phyloP scores from a whole-genome alignment of 2,329 filamentous ascomycete species.

The Tolypocladium capitatum region DNA sequence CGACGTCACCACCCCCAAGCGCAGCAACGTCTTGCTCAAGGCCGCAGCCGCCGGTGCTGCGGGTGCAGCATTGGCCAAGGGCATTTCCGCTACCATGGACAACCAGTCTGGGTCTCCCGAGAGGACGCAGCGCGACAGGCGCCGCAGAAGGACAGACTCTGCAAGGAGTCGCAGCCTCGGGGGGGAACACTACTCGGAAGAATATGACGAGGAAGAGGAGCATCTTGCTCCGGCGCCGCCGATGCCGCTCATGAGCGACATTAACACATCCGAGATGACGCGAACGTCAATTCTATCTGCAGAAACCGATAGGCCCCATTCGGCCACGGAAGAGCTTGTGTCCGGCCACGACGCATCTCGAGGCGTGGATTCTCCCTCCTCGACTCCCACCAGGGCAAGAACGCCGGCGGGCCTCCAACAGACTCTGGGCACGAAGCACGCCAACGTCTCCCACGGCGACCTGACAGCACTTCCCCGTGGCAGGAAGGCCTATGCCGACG shows the following conservation, averaged over 20 bases:
- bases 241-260: constrained; percentile 79
- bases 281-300: constrained; percentile 77
- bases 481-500: constrained; percentile 29
- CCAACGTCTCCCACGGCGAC: constrained; percentile 47
- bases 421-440: constrained; percentile 54
- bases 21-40: constrained; percentile 29
- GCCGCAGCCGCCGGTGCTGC: constrained; percentile 32
- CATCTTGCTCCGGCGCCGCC: constrained; percentile 45
- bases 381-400: constrained; percentile 49
- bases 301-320: constrained; percentile 59
- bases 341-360: constrained; percentile 52
- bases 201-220: constrained; percentile 41
- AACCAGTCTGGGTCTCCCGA: constrained; percentile 33
- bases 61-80: constrained; percentile 21
- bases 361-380: constrained; percentile 44
- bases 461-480: constrained; percentile 39
- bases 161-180: constrained; percentile 29
- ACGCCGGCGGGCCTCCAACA: constrained; percentile 42
- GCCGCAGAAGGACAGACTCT: constrained; percentile 38
- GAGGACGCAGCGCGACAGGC: constrained; percentile 35
- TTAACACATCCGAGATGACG: constrained; percentile 77
- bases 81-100: constrained; percentile 19
- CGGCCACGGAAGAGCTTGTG: constrained; percentile 48
- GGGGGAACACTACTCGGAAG: constrained; percentile 32
- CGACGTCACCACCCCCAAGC: constrained; percentile 31